Base-by-base conservation (phyloP, 345 rosid genomes). In the Camelina hispida region DNA sequence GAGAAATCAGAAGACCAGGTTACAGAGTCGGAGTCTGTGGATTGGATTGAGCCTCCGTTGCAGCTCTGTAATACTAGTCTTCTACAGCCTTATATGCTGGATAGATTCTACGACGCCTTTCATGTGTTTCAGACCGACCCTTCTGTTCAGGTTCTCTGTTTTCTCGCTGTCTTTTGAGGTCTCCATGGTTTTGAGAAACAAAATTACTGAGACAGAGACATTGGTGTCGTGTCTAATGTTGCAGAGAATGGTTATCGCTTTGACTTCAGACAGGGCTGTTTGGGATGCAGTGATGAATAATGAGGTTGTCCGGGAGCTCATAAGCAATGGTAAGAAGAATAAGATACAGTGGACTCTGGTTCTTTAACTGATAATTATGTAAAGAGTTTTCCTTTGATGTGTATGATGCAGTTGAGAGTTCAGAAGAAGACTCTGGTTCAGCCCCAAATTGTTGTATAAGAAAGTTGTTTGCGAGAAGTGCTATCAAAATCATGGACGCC, bases 221-320 rank as follows among this genome's bases (percentile, higher is more conserved):
- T 4, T 20, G 30, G 30, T 44, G 13, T 30, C 12, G 30, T 44
- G 15, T 20, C 53, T 78, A 42, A 9, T 62, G 48, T 65, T 58
- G 67, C 48, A 79, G 81, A 79, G 75, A 38, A 94, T 90, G 96
- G 98, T 94, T 30, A 42, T 85, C 70, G 90, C 98, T 3, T 62
- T 94, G 70, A 81, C 97, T 57, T 89, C 97, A 7, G 98, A 94
- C 61, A 81, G 47, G 74, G 87, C 89, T 79, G 97, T 94, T 16
- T 91, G 97, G 97, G 82, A 87, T 80, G 98, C 97, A 35, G 95
- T 94, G 75, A 73, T 90, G 82, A 90, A 79, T 48, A 90, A 94
- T 77, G 86, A 86, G 28, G 92, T 63, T 9, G 98, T 94, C 42
- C 87, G 79, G 20, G 91, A 92, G 82, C 89, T 94, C 37, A 83